Evolutionary conservation across 176 grass and related monocot genomes (phyloP), one percentile per base, ranked within the genome.

Genomic region (Cenchrus fungigraminus): DNA sequence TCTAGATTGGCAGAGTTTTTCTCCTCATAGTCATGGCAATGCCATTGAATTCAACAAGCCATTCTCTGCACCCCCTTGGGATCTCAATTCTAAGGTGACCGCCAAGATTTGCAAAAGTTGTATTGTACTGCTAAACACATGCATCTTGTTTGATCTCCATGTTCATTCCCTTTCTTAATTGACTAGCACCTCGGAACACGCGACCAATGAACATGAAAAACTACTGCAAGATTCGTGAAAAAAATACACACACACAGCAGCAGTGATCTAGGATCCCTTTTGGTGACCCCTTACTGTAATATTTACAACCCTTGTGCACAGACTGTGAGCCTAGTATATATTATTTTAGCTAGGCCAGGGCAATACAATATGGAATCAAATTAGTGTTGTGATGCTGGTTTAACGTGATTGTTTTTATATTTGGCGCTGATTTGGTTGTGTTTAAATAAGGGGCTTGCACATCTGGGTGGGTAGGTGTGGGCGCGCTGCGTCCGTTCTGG

Each of bases 381-480:
- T 34, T 64, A 40, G 40, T 76, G 81, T 47, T 15, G 37, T n/a
- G 53, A 6, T 11, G 79, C 69, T 87, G 68, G 45, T 65, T 81
- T 87, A 84, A 42, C 37, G 44, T 0, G 17, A 11, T 20, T 34
- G 58, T 85, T 81, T 40, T 40, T 40, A 40, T 71, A 69, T 74
- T 75, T 50, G 54, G 52, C 69, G 4, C 76, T 65, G 80, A 87
- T 91, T 91, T 84, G 82, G 34, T 81, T 81, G 13, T 28, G 47
- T 81, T 81, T 87, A 84, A 80, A 71, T 57, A 71, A 71, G 56
- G 16, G 16, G 11, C 47, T 3, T 31, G 64, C 37, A 71, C 69
- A 81, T 87, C 80, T 84, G 62, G 53, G 62, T 64, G 85, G 76
- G 76, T 84, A 31, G 85, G 89, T 84, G 89, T 84, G 63, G 51